These are phyloP conservation scores for Bacterosira constricta DNA, from an alignment of 108 stramenopile genomes.

Conservation along the genomic window DNA sequence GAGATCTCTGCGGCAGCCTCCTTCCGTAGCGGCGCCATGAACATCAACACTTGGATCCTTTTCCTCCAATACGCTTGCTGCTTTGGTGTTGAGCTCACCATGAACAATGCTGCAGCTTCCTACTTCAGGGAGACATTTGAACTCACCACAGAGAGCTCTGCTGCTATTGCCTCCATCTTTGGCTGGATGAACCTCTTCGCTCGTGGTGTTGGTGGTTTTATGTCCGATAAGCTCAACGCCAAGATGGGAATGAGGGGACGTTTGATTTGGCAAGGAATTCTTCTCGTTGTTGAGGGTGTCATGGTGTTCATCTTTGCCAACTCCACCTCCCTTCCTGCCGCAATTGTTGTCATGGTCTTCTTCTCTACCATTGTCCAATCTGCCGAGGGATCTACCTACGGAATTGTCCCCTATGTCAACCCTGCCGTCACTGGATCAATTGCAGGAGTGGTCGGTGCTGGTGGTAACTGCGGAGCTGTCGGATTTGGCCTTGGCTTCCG, in stretches of 20 bases:
- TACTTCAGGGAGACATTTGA: conserved; percentile 86
- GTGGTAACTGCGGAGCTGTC: conserved; percentile 75
- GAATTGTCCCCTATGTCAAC: conserved; percentile 83
- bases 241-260: conserved; percentile 62
- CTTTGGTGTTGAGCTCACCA: conserved; percentile 92
- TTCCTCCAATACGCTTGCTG: conserved; percentile 88
- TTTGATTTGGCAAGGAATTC: conserved; percentile 29
- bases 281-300: conserved; percentile 49
- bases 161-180: conserved; percentile 79
- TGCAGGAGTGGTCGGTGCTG: conserved; percentile 81
- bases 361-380: conserved; percentile 82
- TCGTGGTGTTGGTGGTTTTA: conserved; percentile 64
- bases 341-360: conserved; percentile 71
- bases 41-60: conserved; percentile 88
- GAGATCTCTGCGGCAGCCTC: conserved; percentile 73
- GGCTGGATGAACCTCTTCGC: conserved; percentile 80
- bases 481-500: conserved; percentile 69
- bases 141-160: conserved; percentile 65
- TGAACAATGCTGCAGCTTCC: conserved; percentile 84
- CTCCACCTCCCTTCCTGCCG: conserved; percentile 44
- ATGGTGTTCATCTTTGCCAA: conserved; percentile 59
- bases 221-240: conserved; percentile 54
- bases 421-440: conserved; percentile 71
- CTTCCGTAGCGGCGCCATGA: conserved; percentile 69
- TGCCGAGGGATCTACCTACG: conserved; percentile 76